Evolutionary conservation across 2,329 filamentous ascomycete species (phyloP), one percentile per base, ranked within the genome.

Genomic region (Meredithiella fracta): DNA sequence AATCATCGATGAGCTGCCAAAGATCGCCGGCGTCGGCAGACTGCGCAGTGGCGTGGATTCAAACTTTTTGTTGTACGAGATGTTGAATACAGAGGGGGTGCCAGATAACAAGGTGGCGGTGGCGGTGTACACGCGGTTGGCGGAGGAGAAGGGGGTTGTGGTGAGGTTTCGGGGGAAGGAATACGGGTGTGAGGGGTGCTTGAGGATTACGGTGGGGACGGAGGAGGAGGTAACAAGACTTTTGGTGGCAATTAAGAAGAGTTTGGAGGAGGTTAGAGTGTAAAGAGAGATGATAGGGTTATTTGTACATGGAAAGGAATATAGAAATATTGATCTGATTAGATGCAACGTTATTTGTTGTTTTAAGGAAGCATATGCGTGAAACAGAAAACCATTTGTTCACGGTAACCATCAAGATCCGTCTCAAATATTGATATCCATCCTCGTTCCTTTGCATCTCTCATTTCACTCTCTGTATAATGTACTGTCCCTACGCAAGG

Each of bases 111-210:
- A 73, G 51, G 78, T 79, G 1, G 92, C 92, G 15, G 67, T 90
- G 63, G 80, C 79, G 9, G 84, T 91, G 6, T 98, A 98, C 67
- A 82, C 94, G 70, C 75, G 73, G 29, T 74, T 98, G 63, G 92
- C 92, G 0, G 88, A 94, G 73, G 78, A 80, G 42, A 83, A 81
- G 66, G 89, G 91, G 0, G 91, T 98, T 0, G 90, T 98, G 5
- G 91, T 97, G 3, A 76, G 92, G 55, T 98, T 97, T 69, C 76
- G 92, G 62, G 92, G 92, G 51, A 94, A 90, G 71, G 92, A 98
- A 72, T 74, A 85, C 61, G 91, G 90, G 3, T 98, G 92, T 66
- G 68, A 83, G 44, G 92, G 91, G 0, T 96, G 91, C 64, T 69
- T 98, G 67, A 79, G 92, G 56, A 87, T 97, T 62, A 98, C 92